Percentiles rank a stretch among this genome's conserved stretches.
Conservation (phyloP, 2,329 filamentous ascomycete species). For the Paecilomyces niveus region DNA sequence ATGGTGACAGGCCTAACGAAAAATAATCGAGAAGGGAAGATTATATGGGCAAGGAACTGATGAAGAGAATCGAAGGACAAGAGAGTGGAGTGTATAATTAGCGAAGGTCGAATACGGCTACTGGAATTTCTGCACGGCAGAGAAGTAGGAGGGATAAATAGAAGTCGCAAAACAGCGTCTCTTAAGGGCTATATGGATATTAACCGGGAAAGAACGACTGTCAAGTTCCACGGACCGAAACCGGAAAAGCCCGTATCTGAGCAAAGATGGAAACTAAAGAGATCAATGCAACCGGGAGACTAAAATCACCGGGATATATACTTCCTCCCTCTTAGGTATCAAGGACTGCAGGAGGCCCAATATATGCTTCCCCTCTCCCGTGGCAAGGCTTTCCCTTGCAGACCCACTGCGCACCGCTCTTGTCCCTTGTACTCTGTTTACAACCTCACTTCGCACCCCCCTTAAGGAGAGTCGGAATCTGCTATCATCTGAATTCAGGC, state of each 20-base stretch:
- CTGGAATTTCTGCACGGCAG: background rate
- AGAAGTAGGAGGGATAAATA: background rate
- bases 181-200: background rate
- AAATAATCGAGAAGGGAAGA: slow-evolving; percentile 1
- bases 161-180: background rate
- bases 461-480: background rate
- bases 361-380: background rate
- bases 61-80: background rate
- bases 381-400: background rate
- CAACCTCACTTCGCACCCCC: background rate
- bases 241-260: background rate
- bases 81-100: background rate
- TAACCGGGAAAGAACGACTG: background rate
- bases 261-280: background rate
- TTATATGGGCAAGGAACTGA: background rate
- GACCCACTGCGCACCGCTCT: background rate
- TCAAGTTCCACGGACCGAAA: background rate
- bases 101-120: background rate
- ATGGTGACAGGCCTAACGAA: slow-evolving; percentile 1
- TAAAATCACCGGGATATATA: background rate
- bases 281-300: background rate
- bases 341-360: background rate
- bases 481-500: background rate
- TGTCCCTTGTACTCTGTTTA: background rate
- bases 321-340: background rate